Conservation (phyloP, 2,329 filamentous ascomycete species). For the Sclerotinia minor region DNA sequence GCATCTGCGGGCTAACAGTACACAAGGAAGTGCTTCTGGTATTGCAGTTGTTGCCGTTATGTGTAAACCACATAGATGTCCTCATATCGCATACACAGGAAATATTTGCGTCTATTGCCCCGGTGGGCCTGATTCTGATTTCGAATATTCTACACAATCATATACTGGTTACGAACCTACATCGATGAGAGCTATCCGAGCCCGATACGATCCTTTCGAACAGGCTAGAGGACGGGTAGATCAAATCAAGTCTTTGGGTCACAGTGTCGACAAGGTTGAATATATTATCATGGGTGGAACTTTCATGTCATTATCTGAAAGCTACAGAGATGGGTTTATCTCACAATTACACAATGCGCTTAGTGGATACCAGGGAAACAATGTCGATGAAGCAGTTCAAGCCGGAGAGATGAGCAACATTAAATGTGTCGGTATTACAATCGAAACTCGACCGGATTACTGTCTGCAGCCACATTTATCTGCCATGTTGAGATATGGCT, state of each 20-base stretch:
- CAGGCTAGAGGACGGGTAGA: constrained; percentile 94
- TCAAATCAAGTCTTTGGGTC: constrained; percentile 91
- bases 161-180: constrained; percentile 99
- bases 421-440: constrained; percentile 98
- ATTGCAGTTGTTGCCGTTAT: constrained; percentile 99
- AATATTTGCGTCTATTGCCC: constrained; percentile 99
- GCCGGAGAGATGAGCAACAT: constrained; percentile 95
- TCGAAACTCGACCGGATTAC: constrained; percentile 96
- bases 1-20: constrained; percentile 25
- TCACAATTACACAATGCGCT: constrained; percentile 95
- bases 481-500: constrained; percentile 96
- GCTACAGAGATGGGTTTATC: constrained; percentile 91
- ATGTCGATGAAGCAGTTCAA: constrained; percentile 92
- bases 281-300: constrained; percentile 99
- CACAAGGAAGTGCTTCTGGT: constrained; percentile 82
- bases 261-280: constrained; percentile 98
- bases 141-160: constrained; percentile 98
- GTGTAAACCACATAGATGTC: constrained; percentile 98
- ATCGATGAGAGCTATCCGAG: constrained; percentile 96
- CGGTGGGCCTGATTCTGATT: constrained; percentile 95
- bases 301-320: constrained; percentile 92
- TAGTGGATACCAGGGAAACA: constrained; percentile 89
- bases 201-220: constrained; percentile 96
- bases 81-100: constrained; percentile 96
- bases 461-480: constrained; percentile 93